phyloP scores from a whole-genome alignment of 352 stramenopile species.

The Phytophthora sp. region DNA sequence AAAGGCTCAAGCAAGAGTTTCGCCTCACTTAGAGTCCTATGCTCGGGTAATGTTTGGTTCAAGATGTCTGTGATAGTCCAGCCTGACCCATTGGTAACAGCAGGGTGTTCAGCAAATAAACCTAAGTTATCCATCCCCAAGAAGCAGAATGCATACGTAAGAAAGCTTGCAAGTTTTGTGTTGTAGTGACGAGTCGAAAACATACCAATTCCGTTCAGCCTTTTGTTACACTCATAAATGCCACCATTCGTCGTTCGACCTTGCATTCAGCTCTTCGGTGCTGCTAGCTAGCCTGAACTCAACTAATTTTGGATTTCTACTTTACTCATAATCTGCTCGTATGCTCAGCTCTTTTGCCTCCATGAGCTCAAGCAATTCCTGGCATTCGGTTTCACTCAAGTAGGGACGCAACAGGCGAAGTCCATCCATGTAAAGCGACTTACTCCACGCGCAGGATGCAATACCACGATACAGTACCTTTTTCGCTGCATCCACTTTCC shows the following conservation, averaged over 20 bases:
- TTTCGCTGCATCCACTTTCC: constrained; percentile 69
- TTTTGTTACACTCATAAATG: not conserved
- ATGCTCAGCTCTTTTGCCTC: constrained; percentile 75
- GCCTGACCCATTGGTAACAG: constrained; percentile 16
- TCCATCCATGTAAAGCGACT: constrained; percentile 73
- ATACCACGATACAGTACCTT: constrained; percentile 82
- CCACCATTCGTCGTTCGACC: not conserved
- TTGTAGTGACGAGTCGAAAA: not conserved
- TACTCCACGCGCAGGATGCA: constrained; percentile 80
- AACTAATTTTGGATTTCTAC: constrained; percentile 19
- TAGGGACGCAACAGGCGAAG: constrained; percentile 69
- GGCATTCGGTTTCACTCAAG: constrained; percentile 60
- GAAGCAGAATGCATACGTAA: not conserved
- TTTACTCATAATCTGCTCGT: constrained; percentile 49
- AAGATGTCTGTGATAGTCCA: constrained; percentile 42
- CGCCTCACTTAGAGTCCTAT: constrained; percentile 34
- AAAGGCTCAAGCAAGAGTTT: constrained; percentile 14
- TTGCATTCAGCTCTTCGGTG: not conserved
- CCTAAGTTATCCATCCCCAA: constrained; percentile 8
- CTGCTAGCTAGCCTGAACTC: too few species aligned
- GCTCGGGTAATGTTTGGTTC: constrained; percentile 39
- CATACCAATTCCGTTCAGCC: not conserved
- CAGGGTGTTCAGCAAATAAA: constrained; percentile 28
- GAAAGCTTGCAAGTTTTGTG: not conserved
- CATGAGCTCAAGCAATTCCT: constrained; percentile 75